Conservation (phyloP, 495 filamentous ascomycete species). For the Elaphomyces granulatus region DNA sequence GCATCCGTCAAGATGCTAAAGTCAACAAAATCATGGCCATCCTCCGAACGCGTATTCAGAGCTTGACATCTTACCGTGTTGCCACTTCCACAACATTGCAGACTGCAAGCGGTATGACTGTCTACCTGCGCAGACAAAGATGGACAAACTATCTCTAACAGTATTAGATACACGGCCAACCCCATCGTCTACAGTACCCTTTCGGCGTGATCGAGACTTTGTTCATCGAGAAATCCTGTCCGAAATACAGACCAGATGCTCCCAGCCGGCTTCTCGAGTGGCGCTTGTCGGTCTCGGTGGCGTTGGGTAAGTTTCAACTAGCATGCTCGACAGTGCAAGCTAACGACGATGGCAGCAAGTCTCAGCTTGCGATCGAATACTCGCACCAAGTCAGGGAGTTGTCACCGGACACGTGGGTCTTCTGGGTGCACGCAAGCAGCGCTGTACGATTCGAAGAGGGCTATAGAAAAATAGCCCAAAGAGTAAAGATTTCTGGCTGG, state of each 20-base stretch:
- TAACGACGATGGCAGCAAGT: slow-evolving; percentile 26
- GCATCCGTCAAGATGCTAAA: too few species aligned
- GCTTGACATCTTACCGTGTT: too few species aligned
- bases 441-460: slow-evolving; percentile 24
- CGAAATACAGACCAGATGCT: slow-evolving; percentile 13
- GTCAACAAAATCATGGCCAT: too few species aligned
- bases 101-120: too few species aligned
- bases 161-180: slow-evolving; percentile 6
- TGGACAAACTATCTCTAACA: too few species aligned
- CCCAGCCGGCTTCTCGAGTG: slow-evolving; percentile 13
- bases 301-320: slow-evolving; percentile 25
- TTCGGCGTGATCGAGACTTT: slow-evolving; percentile 26
- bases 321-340: neutral
- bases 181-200: slow-evolving; percentile 16
- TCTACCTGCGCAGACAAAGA: too few species aligned
- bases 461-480: slow-evolving; percentile 28
- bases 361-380: slow-evolving; percentile 39
- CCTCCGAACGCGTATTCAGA: too few species aligned
- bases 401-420: slow-evolving; percentile 23
- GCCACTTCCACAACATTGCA: too few species aligned
- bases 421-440: slow-evolving; percentile 33
- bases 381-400: slow-evolving; percentile 21
- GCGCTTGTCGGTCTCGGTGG: slow-evolving; percentile 34
- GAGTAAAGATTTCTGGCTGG: slow-evolving; percentile 12
- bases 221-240: slow-evolving; percentile 24